These are phyloP conservation scores for Lentinula novae-zelandiae DNA, from an alignment of 1,284 basidiomycete genomes.

Conservation along the genomic window DNA sequence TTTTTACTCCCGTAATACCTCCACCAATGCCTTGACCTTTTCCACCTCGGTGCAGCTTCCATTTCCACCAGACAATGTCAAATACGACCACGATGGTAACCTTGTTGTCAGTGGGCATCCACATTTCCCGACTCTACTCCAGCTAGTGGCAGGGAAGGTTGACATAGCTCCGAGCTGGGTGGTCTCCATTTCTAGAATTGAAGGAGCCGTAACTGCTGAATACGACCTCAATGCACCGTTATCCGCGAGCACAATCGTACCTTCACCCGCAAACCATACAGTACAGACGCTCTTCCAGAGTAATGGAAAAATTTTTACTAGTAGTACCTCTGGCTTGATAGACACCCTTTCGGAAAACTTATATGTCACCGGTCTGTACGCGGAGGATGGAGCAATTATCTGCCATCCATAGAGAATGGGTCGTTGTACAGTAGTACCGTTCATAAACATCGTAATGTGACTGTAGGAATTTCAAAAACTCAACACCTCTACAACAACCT, in stretches of 20 bases:
- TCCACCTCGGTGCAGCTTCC: conserved; percentile 44
- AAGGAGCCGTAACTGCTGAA: conserved; percentile 7
- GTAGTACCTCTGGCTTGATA: conserved; percentile 46
- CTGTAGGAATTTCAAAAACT: no score
- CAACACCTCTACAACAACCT: not conserved
- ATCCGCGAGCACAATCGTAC: conserved; percentile 38
- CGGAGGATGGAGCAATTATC: conserved; percentile 45
- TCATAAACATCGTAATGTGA: not conserved
- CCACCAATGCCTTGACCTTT: conserved; percentile 36
- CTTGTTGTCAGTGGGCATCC: conserved; percentile 65
- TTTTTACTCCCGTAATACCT: conserved; percentile 45
- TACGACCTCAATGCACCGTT: conserved; percentile 45
- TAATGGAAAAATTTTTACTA: conserved; percentile 48
- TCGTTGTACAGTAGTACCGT: not conserved
- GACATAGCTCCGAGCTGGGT: conserved; percentile 53
- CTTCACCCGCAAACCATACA: conserved; percentile 32
- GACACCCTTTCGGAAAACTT: conserved; percentile 44
- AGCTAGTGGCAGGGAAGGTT: conserved; percentile 39
- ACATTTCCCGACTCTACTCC: conserved; percentile 47
- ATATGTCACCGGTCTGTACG: conserved; percentile 57
- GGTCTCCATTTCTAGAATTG: conserved; percentile 23
- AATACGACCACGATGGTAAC: conserved; percentile 40
- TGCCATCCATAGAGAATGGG: conserved; percentile 26
- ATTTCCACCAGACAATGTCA: conserved; percentile 60
- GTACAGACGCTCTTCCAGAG: conserved; percentile 64